phyloP scores from a whole-genome alignment of 2,329 filamentous ascomycete species.

The Penicillium sclerotigenum region DNA sequence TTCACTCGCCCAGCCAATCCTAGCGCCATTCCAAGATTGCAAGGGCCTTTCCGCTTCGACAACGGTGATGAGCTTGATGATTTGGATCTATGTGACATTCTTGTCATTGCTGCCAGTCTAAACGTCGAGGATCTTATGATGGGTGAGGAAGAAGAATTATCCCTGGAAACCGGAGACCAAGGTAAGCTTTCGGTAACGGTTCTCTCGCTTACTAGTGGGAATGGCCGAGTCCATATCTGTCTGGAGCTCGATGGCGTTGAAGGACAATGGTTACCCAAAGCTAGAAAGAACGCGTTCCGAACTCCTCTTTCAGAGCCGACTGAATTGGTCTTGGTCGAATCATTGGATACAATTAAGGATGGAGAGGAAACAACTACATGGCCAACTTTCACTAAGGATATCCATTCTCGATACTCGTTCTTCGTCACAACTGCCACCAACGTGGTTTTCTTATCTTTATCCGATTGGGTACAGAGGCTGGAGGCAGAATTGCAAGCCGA shows the following conservation, averaged over 20 bases:
- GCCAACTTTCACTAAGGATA: conserved; percentile 57
- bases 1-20: conserved; percentile 54
- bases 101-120: conserved; percentile 53
- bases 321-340: conserved; percentile 46
- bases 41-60: conserved; percentile 58
- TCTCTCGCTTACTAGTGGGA: conserved; percentile 56
- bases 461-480: conserved; percentile 55
- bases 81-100: conserved; percentile 59
- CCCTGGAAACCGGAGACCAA: conserved; percentile 43
- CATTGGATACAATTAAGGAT: conserved; percentile 40
- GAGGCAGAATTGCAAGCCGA: conserved; percentile 56
- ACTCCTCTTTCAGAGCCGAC: conserved; percentile 42
- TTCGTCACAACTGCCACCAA: conserved; percentile 56
- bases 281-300: conserved; percentile 40
- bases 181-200: conserved; percentile 55
- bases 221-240: conserved; percentile 56
- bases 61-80: conserved; percentile 51
- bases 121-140: conserved; percentile 53
- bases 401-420: conserved; percentile 56
- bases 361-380: conserved; percentile 34
- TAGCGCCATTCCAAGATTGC: conserved; percentile 57
- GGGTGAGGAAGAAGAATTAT: conserved; percentile 49
- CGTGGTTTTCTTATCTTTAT: conserved; percentile 55
- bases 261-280: conserved; percentile 60
- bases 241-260: conserved; percentile 61